phyloP scores from a whole-genome alignment of 2,329 filamentous ascomycete genomes.

The Blumeria graminis region DNA sequence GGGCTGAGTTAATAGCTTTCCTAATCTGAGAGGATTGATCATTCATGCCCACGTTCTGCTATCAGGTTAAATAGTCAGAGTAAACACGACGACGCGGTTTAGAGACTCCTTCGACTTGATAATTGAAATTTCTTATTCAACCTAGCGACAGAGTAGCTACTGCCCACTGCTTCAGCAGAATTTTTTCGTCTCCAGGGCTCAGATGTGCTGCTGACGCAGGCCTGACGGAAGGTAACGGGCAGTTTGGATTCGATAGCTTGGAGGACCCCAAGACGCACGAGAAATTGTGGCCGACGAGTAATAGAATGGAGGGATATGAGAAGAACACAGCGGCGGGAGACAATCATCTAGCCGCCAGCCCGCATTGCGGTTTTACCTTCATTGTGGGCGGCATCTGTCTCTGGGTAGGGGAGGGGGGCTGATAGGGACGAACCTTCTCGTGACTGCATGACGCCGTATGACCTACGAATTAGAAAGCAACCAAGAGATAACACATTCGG shows the following conservation, averaged over 20 bases:
- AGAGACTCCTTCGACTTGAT: too few species aligned
- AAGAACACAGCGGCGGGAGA: constrained; percentile 6
- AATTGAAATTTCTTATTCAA: too few species aligned
- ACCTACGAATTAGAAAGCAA: constrained; percentile 2
- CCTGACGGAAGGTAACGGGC: too few species aligned
- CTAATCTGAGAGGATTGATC: constrained; percentile 8
- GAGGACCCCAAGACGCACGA: background rate
- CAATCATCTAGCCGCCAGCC: constrained; percentile 1
- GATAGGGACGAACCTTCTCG: constrained; percentile 7
- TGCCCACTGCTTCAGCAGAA: too few species aligned
- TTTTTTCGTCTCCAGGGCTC: too few species aligned
- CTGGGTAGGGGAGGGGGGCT: constrained; percentile 1
- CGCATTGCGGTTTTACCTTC: background rate
- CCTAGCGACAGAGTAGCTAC: too few species aligned
- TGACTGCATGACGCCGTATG: constrained; percentile 10
- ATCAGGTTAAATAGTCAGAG: background rate
- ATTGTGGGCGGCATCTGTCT: background rate
- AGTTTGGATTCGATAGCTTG: background rate
- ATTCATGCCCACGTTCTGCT: constrained; percentile 9
- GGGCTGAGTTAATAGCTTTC: constrained; percentile 7
- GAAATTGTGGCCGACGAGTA: constrained; percentile 1
- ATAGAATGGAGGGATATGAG: constrained; percentile 3
- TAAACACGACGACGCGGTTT: too few species aligned
- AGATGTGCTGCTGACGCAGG: too few species aligned
- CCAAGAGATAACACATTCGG: background rate